These are phyloP conservation scores for Nemania abortiva DNA, from an alignment of 2,329 filamentous ascomycete species.

Conservation along the genomic window DNA sequence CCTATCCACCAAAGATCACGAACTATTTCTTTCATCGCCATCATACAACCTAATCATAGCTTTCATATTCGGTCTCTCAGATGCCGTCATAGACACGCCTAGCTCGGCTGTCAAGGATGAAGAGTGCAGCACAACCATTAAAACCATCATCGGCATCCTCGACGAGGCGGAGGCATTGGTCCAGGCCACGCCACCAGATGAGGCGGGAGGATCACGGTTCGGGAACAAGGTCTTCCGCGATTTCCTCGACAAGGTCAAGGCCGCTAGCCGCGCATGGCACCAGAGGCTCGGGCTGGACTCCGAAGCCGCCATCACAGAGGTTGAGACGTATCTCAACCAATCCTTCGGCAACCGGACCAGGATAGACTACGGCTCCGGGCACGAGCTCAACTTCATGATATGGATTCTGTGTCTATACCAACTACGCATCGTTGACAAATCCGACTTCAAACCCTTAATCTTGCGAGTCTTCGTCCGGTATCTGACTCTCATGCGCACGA, in stretches of 20 bases:
- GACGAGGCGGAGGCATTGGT: conserved; percentile 76
- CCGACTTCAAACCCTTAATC: conserved; percentile 79
- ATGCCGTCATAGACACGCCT: conserved; percentile 79
- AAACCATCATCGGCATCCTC: conserved; percentile 76
- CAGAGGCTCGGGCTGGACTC: conserved; percentile 65
- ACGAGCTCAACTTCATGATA: conserved; percentile 96
- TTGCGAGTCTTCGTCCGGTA: conserved; percentile 86
- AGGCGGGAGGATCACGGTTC: conserved; percentile 90
- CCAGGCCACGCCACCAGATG: conserved; percentile 78
- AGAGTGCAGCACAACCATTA: conserved; percentile 70
- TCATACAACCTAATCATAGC: conserved; percentile 81
- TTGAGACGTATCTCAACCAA: conserved; percentile 82
- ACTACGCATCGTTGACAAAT: conserved; percentile 70
- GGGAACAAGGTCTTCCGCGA: conserved; percentile 92
- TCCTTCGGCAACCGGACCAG: conserved; percentile 87
- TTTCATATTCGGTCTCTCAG: conserved; percentile 88
- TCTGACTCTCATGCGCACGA: conserved; percentile 83
- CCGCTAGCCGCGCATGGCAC: conserved; percentile 73
- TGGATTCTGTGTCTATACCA: conserved; percentile 97
- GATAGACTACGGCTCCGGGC: conserved; percentile 97
- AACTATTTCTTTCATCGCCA: conserved; percentile 81
- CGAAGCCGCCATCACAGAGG: conserved; percentile 72
- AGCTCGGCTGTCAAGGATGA: conserved; percentile 70
- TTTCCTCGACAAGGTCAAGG: conserved; percentile 78
- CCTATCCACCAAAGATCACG: conserved; percentile 82